phyloP scores from a whole-genome alignment of 805 yeast species.

The Lachancea sp. region DNA sequence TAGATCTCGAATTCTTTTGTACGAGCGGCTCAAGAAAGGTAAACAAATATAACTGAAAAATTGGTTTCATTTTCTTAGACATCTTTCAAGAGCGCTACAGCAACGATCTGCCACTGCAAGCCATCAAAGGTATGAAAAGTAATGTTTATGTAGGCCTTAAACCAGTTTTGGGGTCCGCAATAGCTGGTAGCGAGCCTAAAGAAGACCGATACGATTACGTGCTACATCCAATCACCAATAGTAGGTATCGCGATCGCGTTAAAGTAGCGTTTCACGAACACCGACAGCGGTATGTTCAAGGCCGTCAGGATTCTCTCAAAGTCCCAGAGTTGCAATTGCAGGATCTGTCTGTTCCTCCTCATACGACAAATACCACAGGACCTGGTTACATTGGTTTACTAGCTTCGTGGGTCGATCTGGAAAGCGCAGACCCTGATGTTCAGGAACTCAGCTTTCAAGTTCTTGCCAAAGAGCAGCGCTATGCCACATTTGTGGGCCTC shows the following conservation, averaged over 20 bases:
- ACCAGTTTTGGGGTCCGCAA: conserved; percentile 35
- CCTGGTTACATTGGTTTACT: conserved; percentile 46
- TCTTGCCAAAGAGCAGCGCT: conserved; percentile 49
- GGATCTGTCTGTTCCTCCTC: conserved; percentile 31
- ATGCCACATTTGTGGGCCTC: conserved; percentile 55
- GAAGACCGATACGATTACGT: conserved; percentile 42
- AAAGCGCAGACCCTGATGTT: conserved; percentile 42
- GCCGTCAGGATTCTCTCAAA: conserved; percentile 13
- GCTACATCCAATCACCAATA: conserved; percentile 49
- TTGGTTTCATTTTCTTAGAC: neutral
- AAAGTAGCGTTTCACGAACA: conserved; percentile 35
- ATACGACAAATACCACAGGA: conserved; percentile 10
- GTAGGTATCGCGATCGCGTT: conserved; percentile 41
- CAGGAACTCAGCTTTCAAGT: conserved; percentile 54
- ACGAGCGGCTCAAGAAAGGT: conserved; percentile 3
- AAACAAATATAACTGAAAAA: conserved; percentile 3
- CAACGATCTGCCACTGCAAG: too few species aligned
- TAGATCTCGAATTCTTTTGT: neutral
- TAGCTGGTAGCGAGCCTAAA: conserved; percentile 25
- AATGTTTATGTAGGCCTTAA: conserved; percentile 42
- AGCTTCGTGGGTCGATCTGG: conserved; percentile 67
- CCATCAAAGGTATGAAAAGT: conserved; percentile 15
- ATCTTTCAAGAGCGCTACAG: neutral
- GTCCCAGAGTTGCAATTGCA: conserved; percentile 31
- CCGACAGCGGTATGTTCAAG: conserved; percentile 13